Conservation (phyloP, 2,329 filamentous ascomycete species). For the Pyrenophora tritici-repentis region DNA sequence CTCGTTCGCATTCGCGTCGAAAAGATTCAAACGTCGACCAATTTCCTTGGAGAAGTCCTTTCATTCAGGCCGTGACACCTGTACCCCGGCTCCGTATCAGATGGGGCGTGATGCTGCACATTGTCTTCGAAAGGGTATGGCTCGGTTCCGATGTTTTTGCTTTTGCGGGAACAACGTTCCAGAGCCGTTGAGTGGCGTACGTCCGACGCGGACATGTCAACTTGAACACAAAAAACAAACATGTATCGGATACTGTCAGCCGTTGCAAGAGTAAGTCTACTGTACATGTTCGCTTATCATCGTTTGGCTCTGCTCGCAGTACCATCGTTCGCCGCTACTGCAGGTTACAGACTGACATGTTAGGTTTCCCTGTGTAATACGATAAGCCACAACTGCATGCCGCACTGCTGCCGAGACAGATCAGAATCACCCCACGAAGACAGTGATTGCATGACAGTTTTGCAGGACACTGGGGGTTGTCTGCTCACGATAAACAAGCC, state of each 20-base stretch:
- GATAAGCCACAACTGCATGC: no score
- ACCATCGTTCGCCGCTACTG: neutral
- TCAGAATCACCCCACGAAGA: no score
- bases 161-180: slow-evolving; percentile 1
- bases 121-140: slow-evolving; percentile 19
- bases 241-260: neutral
- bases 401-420: no score
- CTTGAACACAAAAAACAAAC: neutral
- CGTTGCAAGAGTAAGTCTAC: slow-evolving; percentile 6
- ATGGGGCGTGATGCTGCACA: slow-evolving; percentile 30
- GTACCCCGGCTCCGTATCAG: slow-evolving; percentile 22
- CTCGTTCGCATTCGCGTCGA: no score
- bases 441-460: no score
- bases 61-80: slow-evolving; percentile 23
- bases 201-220: slow-evolving; percentile 1
- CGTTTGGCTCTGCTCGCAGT: neutral
- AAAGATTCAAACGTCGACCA: slow-evolving; percentile 4
- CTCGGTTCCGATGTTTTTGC: slow-evolving; percentile 2
- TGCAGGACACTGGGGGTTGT: no score
- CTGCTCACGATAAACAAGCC: no score
- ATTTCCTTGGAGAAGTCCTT: slow-evolving; percentile 17
- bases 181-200: slow-evolving; percentile 7
- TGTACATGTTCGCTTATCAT: neutral
- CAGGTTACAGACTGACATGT: no score
- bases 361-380: no score